Conservation (phyloP, 2,329 filamentous ascomycete species). For the Talaromyces amestolkiae region DNA sequence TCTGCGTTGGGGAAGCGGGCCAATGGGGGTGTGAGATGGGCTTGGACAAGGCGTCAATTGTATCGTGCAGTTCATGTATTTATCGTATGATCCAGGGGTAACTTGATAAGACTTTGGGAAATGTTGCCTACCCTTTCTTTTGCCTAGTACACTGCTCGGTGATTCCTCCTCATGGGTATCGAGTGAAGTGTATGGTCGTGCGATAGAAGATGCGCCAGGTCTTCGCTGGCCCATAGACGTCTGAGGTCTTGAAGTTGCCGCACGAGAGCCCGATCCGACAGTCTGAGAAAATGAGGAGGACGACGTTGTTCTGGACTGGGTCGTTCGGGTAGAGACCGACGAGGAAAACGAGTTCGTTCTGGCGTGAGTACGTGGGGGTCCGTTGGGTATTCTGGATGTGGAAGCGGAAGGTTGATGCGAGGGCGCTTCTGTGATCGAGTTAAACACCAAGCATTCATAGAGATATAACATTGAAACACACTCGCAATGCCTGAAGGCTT, state of each 20-base stretch:
- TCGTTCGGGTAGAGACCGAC: slow-evolving; percentile 37
- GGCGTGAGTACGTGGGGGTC: slow-evolving; percentile 45
- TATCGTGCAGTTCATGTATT: slow-evolving; percentile 26
- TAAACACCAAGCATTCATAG: neutral
- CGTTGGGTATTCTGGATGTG: slow-evolving; percentile 33
- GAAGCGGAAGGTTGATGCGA: slow-evolving; percentile 25
- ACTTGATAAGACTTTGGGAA: slow-evolving; percentile 20
- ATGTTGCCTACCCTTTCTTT: slow-evolving; percentile 53
- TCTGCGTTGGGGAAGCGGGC: slow-evolving; percentile 27
- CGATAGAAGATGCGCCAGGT: slow-evolving; percentile 43
- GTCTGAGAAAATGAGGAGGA: slow-evolving; percentile 57
- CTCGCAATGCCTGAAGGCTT: slow-evolving; percentile 14
- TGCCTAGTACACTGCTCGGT: slow-evolving; percentile 39
- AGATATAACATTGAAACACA: neutral
- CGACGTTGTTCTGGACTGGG: slow-evolving; percentile 44
- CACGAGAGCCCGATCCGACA: slow-evolving; percentile 54
- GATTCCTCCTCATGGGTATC: slow-evolving; percentile 42
- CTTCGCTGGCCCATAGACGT: slow-evolving; percentile 54
- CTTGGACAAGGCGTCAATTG: slow-evolving; percentile 28
- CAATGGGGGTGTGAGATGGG: slow-evolving; percentile 20
- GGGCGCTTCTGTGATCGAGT: slow-evolving; percentile 10
- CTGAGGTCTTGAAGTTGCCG: slow-evolving; percentile 51
- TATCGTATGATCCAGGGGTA: slow-evolving; percentile 26
- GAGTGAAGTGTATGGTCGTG: slow-evolving; percentile 44
- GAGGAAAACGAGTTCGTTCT: slow-evolving; percentile 35